phyloP scores from a whole-genome alignment of 1,139 yeast species.

The Protomyces pachydermus region DNA sequence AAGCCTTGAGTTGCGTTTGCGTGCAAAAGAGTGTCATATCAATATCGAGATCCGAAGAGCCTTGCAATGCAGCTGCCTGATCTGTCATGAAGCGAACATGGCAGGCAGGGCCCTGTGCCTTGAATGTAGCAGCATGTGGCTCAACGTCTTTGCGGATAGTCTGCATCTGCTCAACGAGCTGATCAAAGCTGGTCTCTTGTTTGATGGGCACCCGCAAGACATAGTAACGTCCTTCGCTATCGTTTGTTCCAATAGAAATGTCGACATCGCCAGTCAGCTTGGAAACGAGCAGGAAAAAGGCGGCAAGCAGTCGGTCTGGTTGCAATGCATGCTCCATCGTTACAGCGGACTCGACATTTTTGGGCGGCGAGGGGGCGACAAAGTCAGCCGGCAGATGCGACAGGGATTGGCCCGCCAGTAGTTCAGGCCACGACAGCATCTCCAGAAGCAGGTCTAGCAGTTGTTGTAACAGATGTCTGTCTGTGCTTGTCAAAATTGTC shows the following conservation, averaged over 20 bases:
- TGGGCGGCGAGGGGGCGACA: conserved; percentile 66
- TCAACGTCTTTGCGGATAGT: neutral
- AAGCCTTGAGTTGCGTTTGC: conserved; percentile 1
- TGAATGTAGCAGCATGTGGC: conserved; percentile 1
- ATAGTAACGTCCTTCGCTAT: conserved; percentile 41
- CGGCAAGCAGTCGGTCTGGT: conserved; percentile 45
- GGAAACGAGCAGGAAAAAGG: conserved; percentile 64
- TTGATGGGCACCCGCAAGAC: conserved; percentile 39
- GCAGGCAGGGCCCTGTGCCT: neutral
- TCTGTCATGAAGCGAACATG: conserved; percentile 3
- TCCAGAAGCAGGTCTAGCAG: neutral
- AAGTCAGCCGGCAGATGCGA: conserved; percentile 85
- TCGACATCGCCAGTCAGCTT: conserved; percentile 93
- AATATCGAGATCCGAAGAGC: conserved; percentile 54
- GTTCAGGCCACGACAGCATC: conserved; percentile 18
- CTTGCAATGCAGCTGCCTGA: neutral
- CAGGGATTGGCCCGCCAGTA: conserved; percentile 73
- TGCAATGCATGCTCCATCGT: conserved; percentile 2
- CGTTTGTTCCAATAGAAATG: conserved; percentile 70
- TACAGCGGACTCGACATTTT: conserved; percentile 54
- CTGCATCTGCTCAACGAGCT: neutral
- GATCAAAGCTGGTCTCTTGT: conserved; percentile 40
- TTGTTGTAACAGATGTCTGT: too few relatives aligned
- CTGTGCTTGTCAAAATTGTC: too few relatives aligned
- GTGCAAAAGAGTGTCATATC: conserved; percentile 36